Evolutionary conservation across 345 rosid genomes (phyloP).

Genomic region (Syzygium oleosum): DNA sequence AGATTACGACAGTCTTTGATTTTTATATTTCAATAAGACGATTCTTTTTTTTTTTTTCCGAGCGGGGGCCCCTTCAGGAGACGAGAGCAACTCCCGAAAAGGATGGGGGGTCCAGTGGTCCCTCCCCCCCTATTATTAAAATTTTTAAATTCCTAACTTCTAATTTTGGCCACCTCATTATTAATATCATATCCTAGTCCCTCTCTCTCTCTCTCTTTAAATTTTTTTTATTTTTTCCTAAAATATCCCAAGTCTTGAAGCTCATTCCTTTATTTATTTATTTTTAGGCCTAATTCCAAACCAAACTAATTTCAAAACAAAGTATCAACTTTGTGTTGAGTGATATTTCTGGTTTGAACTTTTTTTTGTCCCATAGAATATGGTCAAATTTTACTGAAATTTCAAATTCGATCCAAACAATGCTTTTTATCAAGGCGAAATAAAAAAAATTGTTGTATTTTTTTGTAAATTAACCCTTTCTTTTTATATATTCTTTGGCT

Average conservation of each 20-base stretch:
- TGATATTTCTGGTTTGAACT: too few species aligned
- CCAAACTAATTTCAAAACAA: too few species aligned
- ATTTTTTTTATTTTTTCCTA: neutral
- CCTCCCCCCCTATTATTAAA: neutral
- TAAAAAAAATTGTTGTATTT: too few species aligned
- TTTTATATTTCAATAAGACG: neutral
- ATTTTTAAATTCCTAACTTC: neutral
- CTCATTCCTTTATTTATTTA: neutral
- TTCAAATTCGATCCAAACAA: rapidly evolving
- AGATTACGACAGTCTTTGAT: neutral
- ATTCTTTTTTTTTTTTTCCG: neutral
- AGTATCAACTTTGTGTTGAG: too few species aligned
- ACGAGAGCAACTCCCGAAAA: neutral
- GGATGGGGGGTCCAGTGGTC: neutral
- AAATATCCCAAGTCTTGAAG: neutral
- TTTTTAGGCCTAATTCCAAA: too few species aligned
- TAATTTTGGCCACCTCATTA: neutral
- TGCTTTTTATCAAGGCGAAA: too few species aligned
- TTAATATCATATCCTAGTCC: neutral
- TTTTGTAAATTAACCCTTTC: too few species aligned
- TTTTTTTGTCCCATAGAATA: too few species aligned
- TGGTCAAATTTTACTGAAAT: too few species aligned
- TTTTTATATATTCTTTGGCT: neutral
- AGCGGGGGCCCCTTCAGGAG: neutral
- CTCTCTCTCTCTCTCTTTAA: too few species aligned